Percentiles rank a stretch among this genome's conserved stretches.
Evolutionary conservation across 495 filamentous ascomycete species (phyloP).

Genomic region (Parathielavia hyrcaniae): DNA sequence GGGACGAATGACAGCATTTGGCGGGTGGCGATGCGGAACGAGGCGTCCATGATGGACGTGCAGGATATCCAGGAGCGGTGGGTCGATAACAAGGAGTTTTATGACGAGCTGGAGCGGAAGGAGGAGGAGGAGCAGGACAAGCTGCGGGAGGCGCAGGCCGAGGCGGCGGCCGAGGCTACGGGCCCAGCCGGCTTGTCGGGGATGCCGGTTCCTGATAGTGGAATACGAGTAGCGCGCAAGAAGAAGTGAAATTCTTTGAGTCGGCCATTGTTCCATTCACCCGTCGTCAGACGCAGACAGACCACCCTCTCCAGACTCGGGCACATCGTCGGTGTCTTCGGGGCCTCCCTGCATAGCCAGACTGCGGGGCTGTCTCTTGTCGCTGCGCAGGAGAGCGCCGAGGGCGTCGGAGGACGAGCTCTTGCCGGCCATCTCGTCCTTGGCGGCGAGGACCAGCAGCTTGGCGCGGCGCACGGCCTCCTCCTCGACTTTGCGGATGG

Average conservation of each 20-base stretch:
- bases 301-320: conserved; percentile 48
- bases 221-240: conserved; percentile 30
- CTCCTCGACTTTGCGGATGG: conserved; percentile 85
- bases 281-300: conserved; percentile 21
- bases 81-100: conserved; percentile 82
- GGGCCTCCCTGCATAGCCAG: conserved; percentile 37
- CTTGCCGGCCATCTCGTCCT: conserved; percentile 38
- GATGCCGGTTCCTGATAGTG: conserved; percentile 12
- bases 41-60: conserved; percentile 68
- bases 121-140: conserved; percentile 57
- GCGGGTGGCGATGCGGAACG: conserved; percentile 90
- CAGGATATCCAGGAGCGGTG: conserved; percentile 91
- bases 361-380: conserved; percentile 32
- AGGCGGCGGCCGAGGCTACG: conserved; percentile 31
- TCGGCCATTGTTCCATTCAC: conserved; percentile 4
- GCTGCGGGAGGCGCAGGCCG: conserved; percentile 29
- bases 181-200: conserved; percentile 9
- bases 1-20: conserved; percentile 91
- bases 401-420: conserved; percentile 33
- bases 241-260: conserved; percentile 21
- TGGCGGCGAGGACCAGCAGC: conserved; percentile 59
- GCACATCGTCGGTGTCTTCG: conserved; percentile 41
- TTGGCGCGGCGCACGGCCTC: conserved; percentile 74
- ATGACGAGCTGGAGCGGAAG: conserved; percentile 71
- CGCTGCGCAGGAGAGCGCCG: conserved; percentile 37